Evolutionary conservation across 768 basidiomycete species (phyloP).

Genomic region (Crassisporium funariophilum): DNA sequence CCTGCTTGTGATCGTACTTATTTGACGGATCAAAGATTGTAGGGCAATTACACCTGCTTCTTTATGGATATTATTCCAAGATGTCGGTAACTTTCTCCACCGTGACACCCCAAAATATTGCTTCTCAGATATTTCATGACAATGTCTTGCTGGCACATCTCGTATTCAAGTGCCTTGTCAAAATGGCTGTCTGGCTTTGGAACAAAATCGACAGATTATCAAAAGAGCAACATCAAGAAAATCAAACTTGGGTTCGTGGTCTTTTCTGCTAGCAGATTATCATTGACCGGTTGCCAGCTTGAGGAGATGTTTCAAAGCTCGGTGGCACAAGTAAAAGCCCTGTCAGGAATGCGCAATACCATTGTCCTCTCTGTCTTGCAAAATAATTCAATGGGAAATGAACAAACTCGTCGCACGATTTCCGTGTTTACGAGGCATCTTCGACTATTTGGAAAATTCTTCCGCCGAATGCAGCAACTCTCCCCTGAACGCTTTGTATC

Average conservation of each 20-base stretch:
- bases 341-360: conserved; percentile 59
- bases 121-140: conserved; percentile 35
- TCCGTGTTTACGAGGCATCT: conserved; percentile 69
- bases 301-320: conserved; percentile 63
- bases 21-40: conserved; percentile 46
- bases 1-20: neutral
- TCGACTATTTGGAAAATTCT: conserved; percentile 76
- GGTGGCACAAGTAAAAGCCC: conserved; percentile 51
- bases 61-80: conserved; percentile 64
- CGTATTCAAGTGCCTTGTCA: conserved; percentile 73
- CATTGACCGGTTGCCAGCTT: conserved; percentile 44
- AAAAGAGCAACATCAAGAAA: conserved; percentile 43
- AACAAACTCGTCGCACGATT: conserved; percentile 43
- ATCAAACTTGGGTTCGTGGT: conserved; percentile 55
- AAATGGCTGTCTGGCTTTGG: conserved; percentile 77
- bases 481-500: conserved; percentile 58
- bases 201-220: conserved; percentile 44
- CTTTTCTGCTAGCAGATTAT: neutral
- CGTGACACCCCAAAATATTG: conserved; percentile 47
- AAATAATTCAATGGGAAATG: conserved; percentile 35
- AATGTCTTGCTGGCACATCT: conserved; percentile 62
- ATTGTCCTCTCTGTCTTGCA: conserved; percentile 48
- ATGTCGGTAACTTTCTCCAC: conserved; percentile 46
- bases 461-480: conserved; percentile 72
- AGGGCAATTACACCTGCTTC: conserved; percentile 50